These are phyloP conservation scores for Rosa multiflora DNA, from an alignment of 306 rosid genomes.

Conservation along the genomic window DNA sequence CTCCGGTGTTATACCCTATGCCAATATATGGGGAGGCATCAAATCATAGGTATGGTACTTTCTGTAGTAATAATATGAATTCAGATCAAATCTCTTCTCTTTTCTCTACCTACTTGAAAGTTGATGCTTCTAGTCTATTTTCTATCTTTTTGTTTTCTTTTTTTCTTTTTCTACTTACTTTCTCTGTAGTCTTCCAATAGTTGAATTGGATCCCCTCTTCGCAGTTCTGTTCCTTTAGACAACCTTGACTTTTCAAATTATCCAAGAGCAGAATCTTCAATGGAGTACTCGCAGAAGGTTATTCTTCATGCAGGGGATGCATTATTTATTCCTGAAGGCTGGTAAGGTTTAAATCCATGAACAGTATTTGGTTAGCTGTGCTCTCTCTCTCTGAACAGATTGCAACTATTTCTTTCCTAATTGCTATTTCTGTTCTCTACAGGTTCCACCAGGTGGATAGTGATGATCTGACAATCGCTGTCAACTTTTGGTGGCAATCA, in stretches of 20 bases:
- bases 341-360: constrained; percentile 47
- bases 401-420: neutral
- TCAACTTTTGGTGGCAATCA: constrained; percentile 96
- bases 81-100: constrained; percentile 4
- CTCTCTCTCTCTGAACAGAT: neutral
- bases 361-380: constrained; percentile 16
- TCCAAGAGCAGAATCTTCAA: constrained; percentile 73
- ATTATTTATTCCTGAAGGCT: constrained; percentile 97
- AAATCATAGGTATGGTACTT: constrained; percentile 72
- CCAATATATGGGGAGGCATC: constrained; percentile 95
- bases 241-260: constrained; percentile 65
- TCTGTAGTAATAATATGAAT: constrained; percentile 8
- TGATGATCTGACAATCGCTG: constrained; percentile 83
- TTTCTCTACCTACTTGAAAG: neutral
- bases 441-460: constrained; percentile 98
- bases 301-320: constrained; percentile 87
- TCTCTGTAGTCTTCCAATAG: neutral
- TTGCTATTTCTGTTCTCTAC: constrained; percentile 15
- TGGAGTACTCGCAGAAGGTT: constrained; percentile 63
- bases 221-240: constrained; percentile 80
- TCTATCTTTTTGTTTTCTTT: neutral
- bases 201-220: constrained; percentile 11
- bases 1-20: constrained; percentile 75
- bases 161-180: neutral
- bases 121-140: neutral